These are phyloP conservation scores for Pythium monospermum DNA, from an alignment of 352 stramenopile genomes.

Conservation along the genomic window DNA sequence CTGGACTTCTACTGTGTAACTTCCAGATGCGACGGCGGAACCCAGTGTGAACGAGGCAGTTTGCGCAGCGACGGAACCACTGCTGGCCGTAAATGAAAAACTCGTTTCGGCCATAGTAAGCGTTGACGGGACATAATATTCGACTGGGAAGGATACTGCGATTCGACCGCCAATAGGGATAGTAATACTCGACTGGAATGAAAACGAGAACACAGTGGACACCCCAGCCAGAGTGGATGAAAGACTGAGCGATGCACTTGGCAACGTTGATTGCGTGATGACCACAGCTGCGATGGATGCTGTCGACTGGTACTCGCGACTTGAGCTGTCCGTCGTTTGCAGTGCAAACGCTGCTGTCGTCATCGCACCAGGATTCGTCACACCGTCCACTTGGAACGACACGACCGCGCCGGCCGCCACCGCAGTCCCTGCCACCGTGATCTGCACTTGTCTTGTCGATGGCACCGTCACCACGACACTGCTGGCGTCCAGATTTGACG, in stretches of 20 bases:
- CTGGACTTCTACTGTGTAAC: not conserved
- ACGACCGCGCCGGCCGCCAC: slow-evolving; percentile 23
- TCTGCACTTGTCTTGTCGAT: slow-evolving; percentile 17
- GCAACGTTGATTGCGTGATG: slow-evolving; percentile 24
- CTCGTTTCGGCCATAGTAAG: not conserved
- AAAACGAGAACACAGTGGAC: slow-evolving; percentile 8
- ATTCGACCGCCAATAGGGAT: not conserved
- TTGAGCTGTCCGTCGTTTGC: slow-evolving; percentile 28
- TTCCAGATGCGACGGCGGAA: slow-evolving; percentile 16
- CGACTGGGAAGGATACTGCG: not conserved
- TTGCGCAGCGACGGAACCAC: not conserved
- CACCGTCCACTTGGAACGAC: slow-evolving; percentile 38
- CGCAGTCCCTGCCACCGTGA: slow-evolving; percentile 24
- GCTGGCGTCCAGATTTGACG: slow-evolving; percentile 21
- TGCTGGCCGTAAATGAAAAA: not conserved
- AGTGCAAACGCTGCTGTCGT: slow-evolving; percentile 35
- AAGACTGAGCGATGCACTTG: not conserved
- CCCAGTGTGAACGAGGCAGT: slow-evolving; percentile 8
- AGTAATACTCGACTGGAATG: slow-evolving; percentile 9
- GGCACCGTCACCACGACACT: slow-evolving; percentile 22
- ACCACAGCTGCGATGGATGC: slow-evolving; percentile 19
- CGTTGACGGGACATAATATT: not conserved
- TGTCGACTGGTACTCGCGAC: slow-evolving; percentile 23
- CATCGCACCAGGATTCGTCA: slow-evolving; percentile 49
- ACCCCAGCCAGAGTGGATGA: slow-evolving; percentile 25